Percentiles rank a stretch among this genome's conserved stretches.
These are phyloP conservation scores for Nicotiana tomentosiformis DNA, from an alignment of 257 asterid genomes.

Conservation along the genomic window DNA sequence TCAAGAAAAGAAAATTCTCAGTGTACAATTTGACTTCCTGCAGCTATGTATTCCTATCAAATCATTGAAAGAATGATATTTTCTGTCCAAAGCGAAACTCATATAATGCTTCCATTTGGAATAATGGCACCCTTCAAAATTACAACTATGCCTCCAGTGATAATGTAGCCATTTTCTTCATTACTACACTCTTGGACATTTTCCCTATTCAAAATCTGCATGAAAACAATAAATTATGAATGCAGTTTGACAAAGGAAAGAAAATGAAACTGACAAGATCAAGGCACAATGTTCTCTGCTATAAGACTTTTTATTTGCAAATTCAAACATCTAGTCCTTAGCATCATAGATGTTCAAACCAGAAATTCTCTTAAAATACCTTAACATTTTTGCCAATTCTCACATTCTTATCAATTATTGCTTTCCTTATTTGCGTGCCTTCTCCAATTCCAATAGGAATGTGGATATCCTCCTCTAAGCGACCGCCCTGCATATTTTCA, in stretches of 20 bases:
- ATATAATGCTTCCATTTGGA: conserved; percentile 59
- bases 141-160: conserved; percentile 55
- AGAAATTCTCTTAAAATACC: conserved; percentile 33
- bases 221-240: background rate
- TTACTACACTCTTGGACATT: conserved; percentile 58
- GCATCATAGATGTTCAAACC: background rate
- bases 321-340: background rate
- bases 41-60: background rate
- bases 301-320: background rate
- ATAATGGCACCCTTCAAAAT: conserved; percentile 54
- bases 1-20: background rate
- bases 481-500: conserved; percentile 29
- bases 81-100: background rate
- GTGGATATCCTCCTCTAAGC: conserved; percentile 23
- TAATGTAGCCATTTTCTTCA: conserved; percentile 60
- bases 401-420: conserved; percentile 74
- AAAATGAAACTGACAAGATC: background rate
- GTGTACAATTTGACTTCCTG: background rate
- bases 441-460: conserved; percentile 75
- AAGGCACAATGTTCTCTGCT: background rate
- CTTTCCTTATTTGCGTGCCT: conserved; percentile 54
- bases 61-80: background rate
- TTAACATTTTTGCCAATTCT: conserved; percentile 79
- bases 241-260: background rate
- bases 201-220: conserved; percentile 73